These are phyloP conservation scores for Quercus phellos DNA, from an alignment of 331 rosid species.

Conservation along the genomic window DNA sequence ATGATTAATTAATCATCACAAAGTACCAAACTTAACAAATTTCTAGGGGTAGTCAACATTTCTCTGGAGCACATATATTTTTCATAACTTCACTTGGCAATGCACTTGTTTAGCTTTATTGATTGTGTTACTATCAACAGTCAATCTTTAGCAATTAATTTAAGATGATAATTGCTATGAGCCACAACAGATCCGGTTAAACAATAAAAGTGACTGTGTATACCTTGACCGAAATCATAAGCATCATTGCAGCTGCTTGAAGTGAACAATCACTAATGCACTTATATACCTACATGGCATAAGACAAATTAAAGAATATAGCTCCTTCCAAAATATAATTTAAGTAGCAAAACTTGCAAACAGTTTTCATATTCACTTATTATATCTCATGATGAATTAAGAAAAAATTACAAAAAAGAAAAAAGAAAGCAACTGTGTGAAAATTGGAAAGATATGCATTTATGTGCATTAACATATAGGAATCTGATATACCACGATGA, in stretches of 20 bases:
- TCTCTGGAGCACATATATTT: neutral
- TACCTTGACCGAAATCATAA: constrained; percentile 1
- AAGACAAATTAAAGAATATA: neutral
- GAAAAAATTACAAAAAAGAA: neutral
- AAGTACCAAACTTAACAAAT: neutral
- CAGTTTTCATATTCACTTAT: neutral
- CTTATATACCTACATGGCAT: neutral
- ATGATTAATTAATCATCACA: neutral
- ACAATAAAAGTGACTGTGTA: neutral
- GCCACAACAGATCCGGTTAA: neutral
- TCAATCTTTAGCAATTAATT: neutral
- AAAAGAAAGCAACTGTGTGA: neutral
- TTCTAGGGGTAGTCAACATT: neutral
- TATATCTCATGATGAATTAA: neutral
- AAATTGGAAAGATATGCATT: neutral
- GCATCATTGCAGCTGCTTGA: neutral
- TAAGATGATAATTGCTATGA: neutral
- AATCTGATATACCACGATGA: neutral
- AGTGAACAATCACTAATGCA: neutral
- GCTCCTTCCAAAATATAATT: neutral
- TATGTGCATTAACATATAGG: neutral
- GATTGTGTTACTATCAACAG: neutral
- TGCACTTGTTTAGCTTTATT: neutral
- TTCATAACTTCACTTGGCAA: neutral
- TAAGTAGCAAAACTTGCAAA: neutral